Base-by-base conservation (phyloP, 2,329 filamentous ascomycete genomes). In the Aspergillus eucalypticola region DNA sequence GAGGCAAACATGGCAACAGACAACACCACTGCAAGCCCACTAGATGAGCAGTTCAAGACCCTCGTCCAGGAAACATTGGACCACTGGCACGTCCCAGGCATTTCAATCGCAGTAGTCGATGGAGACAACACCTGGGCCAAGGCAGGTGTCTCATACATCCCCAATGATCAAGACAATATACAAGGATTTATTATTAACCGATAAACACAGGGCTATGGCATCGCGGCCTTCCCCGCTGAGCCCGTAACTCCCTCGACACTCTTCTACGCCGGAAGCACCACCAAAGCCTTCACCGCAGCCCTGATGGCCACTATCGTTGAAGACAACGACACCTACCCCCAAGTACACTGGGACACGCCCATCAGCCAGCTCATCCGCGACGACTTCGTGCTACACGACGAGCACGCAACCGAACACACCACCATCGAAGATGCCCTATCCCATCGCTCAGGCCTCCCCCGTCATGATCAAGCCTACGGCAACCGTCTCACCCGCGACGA, bases 261-360 rank as follows among this genome's bases (percentile, higher is more conserved):
- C 2, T 87, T 83, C 73, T 84, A 82, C 60, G 78, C 76, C 2
- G 86, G 79, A 2, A 86, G 83, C 44, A 85, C 80, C 1, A 85
- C 83, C 19, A 88, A 88, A 67, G 81, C 83, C 2, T 79, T 84
- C 50, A 82, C 80, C 0, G 79, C 81, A 1, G 83, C 83, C 1
- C 75, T 78, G 0, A 69, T 88, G 2, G 78, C 81, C 1, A 67
- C 84, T 2, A 78, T 74, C 5, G 67, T 72, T 8, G 63, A 68
- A 2, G 54, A 62, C 44, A 39, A 59, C 35, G 64, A 67, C 41
- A 66, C 70, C 13, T 66, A 67, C 46, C 64, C 64, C 10, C 51
- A 71, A 11, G 65, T 78, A 8, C 63, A 66, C 35, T 79, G 77
- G 74, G 59, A 66, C 1, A 78, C 75, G 1, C 73, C 71, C 5